Percentiles rank a stretch among this genome's conserved stretches.
Evolutionary conservation across 805 yeast genomes (phyloP).

Genomic region (Metschnikowia hibisci): DNA sequence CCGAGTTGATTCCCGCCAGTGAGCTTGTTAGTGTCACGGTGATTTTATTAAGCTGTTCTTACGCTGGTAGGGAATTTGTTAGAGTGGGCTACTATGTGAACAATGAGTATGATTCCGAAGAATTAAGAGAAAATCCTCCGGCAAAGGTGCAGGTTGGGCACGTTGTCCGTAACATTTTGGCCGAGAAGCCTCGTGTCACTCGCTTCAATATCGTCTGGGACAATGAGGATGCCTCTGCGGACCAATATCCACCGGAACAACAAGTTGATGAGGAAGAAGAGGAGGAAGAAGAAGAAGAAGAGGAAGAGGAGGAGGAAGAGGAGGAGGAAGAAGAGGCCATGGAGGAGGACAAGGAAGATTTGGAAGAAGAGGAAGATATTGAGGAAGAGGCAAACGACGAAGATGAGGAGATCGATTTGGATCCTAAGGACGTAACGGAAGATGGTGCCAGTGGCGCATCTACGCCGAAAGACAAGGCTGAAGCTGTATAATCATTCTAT

Average conservation of each 20-base stretch:
- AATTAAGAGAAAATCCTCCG: constrained; percentile 90
- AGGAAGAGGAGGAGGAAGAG: constrained; percentile 24
- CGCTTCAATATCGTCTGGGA: constrained; percentile 97
- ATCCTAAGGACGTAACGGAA: constrained; percentile 6
- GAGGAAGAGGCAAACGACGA: constrained; percentile 10
- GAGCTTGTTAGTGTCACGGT: constrained; percentile 96
- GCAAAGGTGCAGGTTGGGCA: constrained; percentile 89
- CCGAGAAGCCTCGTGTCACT: constrained; percentile 97
- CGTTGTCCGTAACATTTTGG: constrained; percentile 89
- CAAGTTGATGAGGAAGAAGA: constrained; percentile 44
- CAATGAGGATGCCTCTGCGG: constrained; percentile 58
- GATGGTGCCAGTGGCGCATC: constrained; percentile 16
- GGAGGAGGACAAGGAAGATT: constrained; percentile 17
- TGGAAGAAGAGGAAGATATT: constrained; percentile 14
- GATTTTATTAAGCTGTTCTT: constrained; percentile 85
- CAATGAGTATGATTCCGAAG: constrained; percentile 93
- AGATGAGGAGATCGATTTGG: constrained; percentile 12
- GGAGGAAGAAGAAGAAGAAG: constrained; percentile 29
- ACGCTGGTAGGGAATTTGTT: constrained; percentile 90
- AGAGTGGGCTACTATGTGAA: constrained; percentile 97
- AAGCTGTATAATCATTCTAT: neutral
- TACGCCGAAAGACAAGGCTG: constrained; percentile 16
- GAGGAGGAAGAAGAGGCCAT: constrained; percentile 18
- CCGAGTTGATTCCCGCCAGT: constrained; percentile 92
- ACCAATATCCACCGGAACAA: constrained; percentile 77